phyloP scores from a whole-genome alignment of 352 stramenopile species.

The Phytopythium boreale region DNA sequence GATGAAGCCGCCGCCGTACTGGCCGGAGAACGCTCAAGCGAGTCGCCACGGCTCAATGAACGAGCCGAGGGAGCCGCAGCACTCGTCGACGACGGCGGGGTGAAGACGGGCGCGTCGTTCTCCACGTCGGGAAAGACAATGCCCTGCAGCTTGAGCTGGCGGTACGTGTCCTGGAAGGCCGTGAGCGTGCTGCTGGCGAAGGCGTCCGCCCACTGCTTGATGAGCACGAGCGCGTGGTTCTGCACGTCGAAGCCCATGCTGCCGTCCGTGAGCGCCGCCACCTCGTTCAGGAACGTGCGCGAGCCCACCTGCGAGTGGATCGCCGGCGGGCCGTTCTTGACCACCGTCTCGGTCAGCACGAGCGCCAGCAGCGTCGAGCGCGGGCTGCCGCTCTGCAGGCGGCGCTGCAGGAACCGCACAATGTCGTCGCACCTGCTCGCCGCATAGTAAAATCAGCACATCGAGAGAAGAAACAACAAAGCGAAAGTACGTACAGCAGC shows the following conservation, averaged over 20 bases:
- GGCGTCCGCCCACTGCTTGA: conserved; percentile 80
- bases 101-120: conserved; percentile 73
- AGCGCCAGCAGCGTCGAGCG: conserved; percentile 52
- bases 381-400: conserved; percentile 47
- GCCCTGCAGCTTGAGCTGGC: conserved; percentile 73
- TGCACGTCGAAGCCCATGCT: conserved; percentile 71
- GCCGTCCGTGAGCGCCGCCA: conserved; percentile 65
- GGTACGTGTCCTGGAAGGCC: conserved; percentile 74
- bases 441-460: not conserved
- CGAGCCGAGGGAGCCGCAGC: not conserved
- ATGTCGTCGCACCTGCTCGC: conserved; percentile 49
- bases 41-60: not conserved
- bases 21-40: not conserved
- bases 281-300: conserved; percentile 60
- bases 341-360: conserved; percentile 63
- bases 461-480: not conserved
- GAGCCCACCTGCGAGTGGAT: conserved; percentile 58
- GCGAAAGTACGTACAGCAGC: conserved; percentile 25
- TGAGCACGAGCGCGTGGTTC: conserved; percentile 68
- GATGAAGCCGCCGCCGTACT: not conserved
- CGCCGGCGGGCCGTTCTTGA: conserved; percentile 71
- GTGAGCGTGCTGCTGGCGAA: conserved; percentile 47
- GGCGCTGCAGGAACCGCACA: conserved; percentile 51
- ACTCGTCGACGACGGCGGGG: conserved; percentile 39
- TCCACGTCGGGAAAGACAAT: conserved; percentile 64